Base-by-base conservation (phyloP, 768 basidiomycete genomes). In the Pulveroboletus ravenelii region DNA sequence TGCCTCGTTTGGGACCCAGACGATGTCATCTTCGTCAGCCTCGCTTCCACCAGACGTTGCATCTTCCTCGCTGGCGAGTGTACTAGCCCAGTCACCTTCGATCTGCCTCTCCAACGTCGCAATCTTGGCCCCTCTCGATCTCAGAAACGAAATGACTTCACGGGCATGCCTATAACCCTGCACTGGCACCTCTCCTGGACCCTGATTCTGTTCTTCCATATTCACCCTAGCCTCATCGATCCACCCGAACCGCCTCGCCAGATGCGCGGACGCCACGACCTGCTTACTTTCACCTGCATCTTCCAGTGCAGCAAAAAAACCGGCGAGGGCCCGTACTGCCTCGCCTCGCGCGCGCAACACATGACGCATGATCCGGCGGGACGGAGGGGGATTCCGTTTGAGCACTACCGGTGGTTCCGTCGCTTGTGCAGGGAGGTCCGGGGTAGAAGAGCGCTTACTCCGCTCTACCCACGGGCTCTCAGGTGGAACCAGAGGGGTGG, bases 311-410 rank as follows among this genome's bases (percentile, higher is more conserved):
- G 80, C 77, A 51, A 95, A 81, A 64, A 90, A 85, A 45, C 70
- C 69, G 15, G 85, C 84, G 15, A 97, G 78, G 6, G 84, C 82
- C 52, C 83, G 81, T 32, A 85, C 79, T 14, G 93, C 92, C 64
- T 92, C 84, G 5, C 84, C 78, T n/a, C 94, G 85, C 23, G 88
- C 85, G 15, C 89, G 79, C 45, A 97, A 74, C 50, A 96, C 88
- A 69, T 96, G 91, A 17, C 90, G 87, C 59, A 97, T 84, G 51
- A 96, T 81, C 40, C 84, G 80, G 40, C 90, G 83, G 9, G 90
- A 85, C 10, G 91, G 85, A 2, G 92, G 84, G 20, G 79, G 69
- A 29, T 68, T 70, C 4, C 52, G 60, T 54, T 73, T 68, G 20
- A 49, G 36, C 35, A 47, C 36, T 20, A 65, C 52, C 10, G 73